Conservation (phyloP, 352 stramenopile genomes). For the Globisporangium radiosum region DNA sequence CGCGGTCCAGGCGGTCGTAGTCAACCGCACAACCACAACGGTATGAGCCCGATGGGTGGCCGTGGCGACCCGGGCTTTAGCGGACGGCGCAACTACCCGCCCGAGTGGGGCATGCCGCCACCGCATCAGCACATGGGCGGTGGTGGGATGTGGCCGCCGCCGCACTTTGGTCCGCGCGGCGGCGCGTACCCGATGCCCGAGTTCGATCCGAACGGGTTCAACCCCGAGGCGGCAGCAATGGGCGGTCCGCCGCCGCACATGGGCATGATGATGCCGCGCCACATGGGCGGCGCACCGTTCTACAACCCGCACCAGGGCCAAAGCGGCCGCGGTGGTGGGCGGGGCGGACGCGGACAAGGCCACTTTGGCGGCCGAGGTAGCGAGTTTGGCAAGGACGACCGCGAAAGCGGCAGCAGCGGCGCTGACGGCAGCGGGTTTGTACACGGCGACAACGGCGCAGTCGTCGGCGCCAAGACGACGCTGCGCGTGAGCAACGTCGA, state of each 20-base stretch:
- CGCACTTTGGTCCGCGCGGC: slow-evolving; percentile 30
- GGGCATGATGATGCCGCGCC: slow-evolving; percentile 60
- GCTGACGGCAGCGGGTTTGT: neutral
- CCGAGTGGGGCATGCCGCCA: slow-evolving; percentile 61
- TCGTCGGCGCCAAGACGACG: slow-evolving; percentile 48
- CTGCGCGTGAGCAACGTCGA: slow-evolving; percentile 83
- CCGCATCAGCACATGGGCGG: slow-evolving; percentile 24
- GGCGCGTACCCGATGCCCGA: slow-evolving; percentile 44
- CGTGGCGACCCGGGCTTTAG: slow-evolving; percentile 24
- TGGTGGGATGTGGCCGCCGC: slow-evolving; percentile 55
- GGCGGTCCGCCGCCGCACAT: slow-evolving; percentile 39
- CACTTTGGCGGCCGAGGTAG: slow-evolving; percentile 26
- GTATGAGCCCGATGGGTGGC: slow-evolving; percentile 7
- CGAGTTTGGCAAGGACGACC: slow-evolving; percentile 20
- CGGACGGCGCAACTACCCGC: slow-evolving; percentile 49
- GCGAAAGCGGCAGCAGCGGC: slow-evolving; percentile 5
- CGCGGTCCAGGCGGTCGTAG: slow-evolving; percentile 15
- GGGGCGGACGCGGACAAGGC: slow-evolving; percentile 19
- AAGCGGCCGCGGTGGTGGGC: slow-evolving; percentile 28
- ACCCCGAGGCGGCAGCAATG: slow-evolving; percentile 56
- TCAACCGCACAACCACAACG: slow-evolving; percentile 3
- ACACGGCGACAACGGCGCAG: neutral
- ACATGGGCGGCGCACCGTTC: slow-evolving; percentile 48
- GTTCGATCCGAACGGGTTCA: slow-evolving; percentile 66
- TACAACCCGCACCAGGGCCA: slow-evolving; percentile 18